Base-by-base conservation (phyloP, 495 filamentous ascomycete genomes). In the Geoglossum glabrum region DNA sequence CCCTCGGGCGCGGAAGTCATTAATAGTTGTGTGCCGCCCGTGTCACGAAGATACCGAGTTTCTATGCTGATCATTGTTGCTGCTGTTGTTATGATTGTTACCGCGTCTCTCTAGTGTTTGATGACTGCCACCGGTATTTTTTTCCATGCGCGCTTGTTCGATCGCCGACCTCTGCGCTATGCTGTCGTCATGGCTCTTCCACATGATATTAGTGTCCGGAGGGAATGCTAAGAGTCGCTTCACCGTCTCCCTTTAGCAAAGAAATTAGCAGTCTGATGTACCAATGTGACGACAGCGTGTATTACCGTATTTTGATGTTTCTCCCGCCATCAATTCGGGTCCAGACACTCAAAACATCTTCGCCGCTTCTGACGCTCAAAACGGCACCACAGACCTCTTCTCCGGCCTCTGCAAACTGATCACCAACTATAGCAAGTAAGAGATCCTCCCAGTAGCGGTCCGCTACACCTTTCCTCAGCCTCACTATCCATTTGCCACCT, bases 401-500 rank as follows among this genome's bases (percentile, higher is more conserved):
- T 38, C 84, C 79, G 33, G 87, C 90, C 63, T 97, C 92, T 33
- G 82, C 81, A 68, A 97, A 97, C 67, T 96, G 93, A 66, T 97
- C 90, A 26, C 92, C 92, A 55, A 95, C 78, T 66, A 95, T 85
- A 33, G 87, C 88, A 61, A 97, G 71, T 52, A 97, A 75, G 51
- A 98, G 74, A 66, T 98, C 89, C 73, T 98, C 92, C 86, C 93
- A 98, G 72, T 95, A 98, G 45, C 93, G 83, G 70, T 96, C 93
- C 13, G 86, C 84, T 23, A 97, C 86, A 27, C 92, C 92, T 74
- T 98, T 98, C 78, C 90, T 94, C 64, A 98, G 70, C 63, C 90
- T 74, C 65, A 98, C 81, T 55, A 95, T 87, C 90, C 90, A 98
- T 74, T 98, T 98, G 28, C 92, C 92, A 55, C 92, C 92, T 56